phyloP scores from a whole-genome alignment of 2,329 filamentous ascomycete species.

The Sporothrix sp. region DNA sequence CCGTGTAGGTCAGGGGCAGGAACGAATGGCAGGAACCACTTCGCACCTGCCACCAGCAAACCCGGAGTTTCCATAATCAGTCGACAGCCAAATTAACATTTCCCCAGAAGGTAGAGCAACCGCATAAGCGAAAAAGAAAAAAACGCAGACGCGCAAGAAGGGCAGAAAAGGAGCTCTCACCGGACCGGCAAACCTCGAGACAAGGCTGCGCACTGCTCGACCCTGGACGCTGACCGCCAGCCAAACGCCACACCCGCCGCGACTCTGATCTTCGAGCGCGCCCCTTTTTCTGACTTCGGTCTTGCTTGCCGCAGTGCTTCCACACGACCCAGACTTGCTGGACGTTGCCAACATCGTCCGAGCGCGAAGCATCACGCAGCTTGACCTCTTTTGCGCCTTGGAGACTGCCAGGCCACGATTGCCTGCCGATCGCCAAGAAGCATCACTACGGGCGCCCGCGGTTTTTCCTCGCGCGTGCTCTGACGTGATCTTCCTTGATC shows the following conservation, averaged over 20 bases:
- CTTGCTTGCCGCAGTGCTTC: no score
- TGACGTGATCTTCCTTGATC: no score
- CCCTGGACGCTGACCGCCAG: no score
- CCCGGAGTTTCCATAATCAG: not conserved
- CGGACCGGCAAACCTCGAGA: not conserved
- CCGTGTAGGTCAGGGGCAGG: slow-evolving; percentile 4
- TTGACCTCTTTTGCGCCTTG: no score
- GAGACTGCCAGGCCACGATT: no score
- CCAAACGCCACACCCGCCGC: not conserved
- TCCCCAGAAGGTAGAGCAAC: not conserved
- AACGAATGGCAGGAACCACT: not conserved
- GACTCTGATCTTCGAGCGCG: not conserved
- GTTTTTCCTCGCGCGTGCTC: no score
- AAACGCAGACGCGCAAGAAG: not conserved
- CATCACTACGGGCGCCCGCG: no score
- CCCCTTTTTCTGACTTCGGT: not conserved
- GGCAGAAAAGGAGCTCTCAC: not conserved
- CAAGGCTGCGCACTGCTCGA: not conserved
- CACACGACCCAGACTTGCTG: not conserved
- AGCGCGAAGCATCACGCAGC: no score
- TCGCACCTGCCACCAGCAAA: not conserved
- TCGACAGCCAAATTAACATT: slow-evolving; percentile 4
- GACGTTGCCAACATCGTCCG: not conserved
- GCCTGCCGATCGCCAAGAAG: no score
- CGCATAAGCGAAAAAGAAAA: not conserved